Percentiles rank a stretch among this genome's conserved stretches.
These are phyloP conservation scores for Termitomyces sp. DNA, from an alignment of 768 basidiomycete species.

Conservation along the genomic window DNA sequence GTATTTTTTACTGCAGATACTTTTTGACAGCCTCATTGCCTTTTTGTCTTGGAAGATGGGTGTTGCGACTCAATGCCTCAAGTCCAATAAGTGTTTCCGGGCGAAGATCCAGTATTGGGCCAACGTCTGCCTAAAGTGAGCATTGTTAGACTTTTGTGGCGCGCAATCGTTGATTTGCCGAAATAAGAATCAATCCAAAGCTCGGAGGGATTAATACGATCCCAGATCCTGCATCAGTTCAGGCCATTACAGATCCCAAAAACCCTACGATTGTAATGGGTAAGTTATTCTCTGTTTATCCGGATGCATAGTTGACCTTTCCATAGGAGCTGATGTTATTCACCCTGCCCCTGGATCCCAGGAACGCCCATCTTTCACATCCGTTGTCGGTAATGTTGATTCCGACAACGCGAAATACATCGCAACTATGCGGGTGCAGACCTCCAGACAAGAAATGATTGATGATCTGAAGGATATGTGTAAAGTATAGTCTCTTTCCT, in stretches of 20 bases:
- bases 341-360: constrained; percentile 73
- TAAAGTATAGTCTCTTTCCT: constrained; percentile 29
- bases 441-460: constrained; percentile 62
- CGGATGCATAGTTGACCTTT: neutral
- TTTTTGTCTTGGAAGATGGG: constrained; percentile 41
- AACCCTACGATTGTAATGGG: constrained; percentile 79
- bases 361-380: constrained; percentile 66
- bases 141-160: neutral
- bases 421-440: constrained; percentile 49
- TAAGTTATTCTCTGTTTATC: constrained; percentile 16
- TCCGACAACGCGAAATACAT: constrained; percentile 62
- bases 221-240: constrained; percentile 54
- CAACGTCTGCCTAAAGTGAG: constrained; percentile 76
- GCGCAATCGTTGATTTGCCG: neutral
- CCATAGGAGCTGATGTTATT: constrained; percentile 66
- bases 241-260: constrained; percentile 53
- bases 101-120: constrained; percentile 78
- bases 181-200: constrained; percentile 70
- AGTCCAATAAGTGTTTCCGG: constrained; percentile 50
- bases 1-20: neutral
- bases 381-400: constrained; percentile 74
- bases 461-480: constrained; percentile 61
- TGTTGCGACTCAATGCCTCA: constrained; percentile 78
- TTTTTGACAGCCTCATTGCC: neutral
- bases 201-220: constrained; percentile 78